phyloP scores from a whole-genome alignment of 1,284 basidiomycete species.

The Cutaneotrichosporon curvatum region DNA sequence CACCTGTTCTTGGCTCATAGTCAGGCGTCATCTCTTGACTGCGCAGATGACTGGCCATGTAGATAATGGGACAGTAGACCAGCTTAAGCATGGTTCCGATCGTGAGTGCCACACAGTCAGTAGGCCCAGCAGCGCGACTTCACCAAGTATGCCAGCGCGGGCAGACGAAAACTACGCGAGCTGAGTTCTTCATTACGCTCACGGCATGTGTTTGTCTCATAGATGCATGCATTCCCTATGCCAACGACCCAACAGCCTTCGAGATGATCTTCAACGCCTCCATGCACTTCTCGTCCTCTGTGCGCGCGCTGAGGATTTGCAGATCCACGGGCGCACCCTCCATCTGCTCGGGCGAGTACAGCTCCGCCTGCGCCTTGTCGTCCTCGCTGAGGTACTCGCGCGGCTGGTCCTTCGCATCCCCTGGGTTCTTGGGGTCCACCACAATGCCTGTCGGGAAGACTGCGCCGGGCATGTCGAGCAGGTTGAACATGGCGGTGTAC shows the following conservation, averaged over 20 bases:
- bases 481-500: constrained; percentile 62
- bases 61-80: no score
- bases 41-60: no score
- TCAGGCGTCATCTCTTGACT: no score
- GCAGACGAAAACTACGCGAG: no score
- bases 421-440: constrained; percentile 11
- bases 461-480: constrained; percentile 60
- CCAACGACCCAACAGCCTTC: constrained; percentile 1
- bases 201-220: not conserved
- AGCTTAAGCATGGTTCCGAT: no score
- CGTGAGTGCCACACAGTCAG: no score
- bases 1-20: no score
- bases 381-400: constrained; percentile 49
- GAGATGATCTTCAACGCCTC: constrained; percentile 16
- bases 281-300: constrained; percentile 26
- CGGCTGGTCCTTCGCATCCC: not conserved
- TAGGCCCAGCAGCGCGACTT: no score
- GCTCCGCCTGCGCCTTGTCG: constrained; percentile 52
- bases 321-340: constrained; percentile 22
- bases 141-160: no score
- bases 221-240: not conserved
- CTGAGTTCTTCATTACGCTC: no score
- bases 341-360: constrained; percentile 43
- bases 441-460: constrained; percentile 57
- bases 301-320: constrained; percentile 19